A percentile compares a stretch with the other conserved stretches of the same genome.
Conservation (phyloP, 2,329 filamentous ascomycete species). For the Cordyceps farinosa region DNA sequence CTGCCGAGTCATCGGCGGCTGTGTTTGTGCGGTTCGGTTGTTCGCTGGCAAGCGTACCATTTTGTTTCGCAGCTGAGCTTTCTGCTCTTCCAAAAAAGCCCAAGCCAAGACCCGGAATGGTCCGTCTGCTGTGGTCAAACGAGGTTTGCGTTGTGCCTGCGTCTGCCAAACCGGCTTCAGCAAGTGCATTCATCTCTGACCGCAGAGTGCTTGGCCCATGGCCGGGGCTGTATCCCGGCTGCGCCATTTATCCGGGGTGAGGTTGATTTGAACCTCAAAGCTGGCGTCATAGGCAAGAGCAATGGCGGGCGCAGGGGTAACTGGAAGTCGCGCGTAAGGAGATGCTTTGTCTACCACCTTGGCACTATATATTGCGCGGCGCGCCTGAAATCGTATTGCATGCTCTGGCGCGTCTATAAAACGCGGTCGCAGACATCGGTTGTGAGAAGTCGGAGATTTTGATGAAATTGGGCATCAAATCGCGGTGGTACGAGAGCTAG, state of each 20-base stretch:
- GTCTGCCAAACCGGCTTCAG: neutral
- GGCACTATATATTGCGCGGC: neutral
- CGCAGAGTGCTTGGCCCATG: neutral
- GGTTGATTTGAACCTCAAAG: neutral
- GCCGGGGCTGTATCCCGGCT: neutral
- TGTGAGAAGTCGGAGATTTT: slow-evolving; percentile 3
- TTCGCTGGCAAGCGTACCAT: neutral
- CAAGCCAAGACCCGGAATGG: slow-evolving; percentile 27
- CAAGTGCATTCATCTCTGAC: neutral
- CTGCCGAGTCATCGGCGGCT: slow-evolving; percentile 29
- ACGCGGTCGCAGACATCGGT: neutral
- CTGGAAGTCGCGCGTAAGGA: neutral
- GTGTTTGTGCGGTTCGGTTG: neutral
- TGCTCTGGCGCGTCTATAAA: neutral
- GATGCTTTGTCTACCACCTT: neutral
- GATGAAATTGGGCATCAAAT: slow-evolving; percentile 3
- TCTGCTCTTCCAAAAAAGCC: slow-evolving; percentile 15
- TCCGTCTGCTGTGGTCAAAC: slow-evolving; percentile 22
- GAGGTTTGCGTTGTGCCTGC: slow-evolving; percentile 3
- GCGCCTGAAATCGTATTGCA: neutral
- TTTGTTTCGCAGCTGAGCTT: neutral
- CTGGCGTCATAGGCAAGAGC: slow-evolving; percentile 3
- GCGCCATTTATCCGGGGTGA: neutral
- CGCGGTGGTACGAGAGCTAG: slow-evolving; percentile 8
- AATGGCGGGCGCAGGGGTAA: neutral